phyloP scores from a whole-genome alignment of 192 early-diverging fungal species.

The Coemansia sp. region DNA sequence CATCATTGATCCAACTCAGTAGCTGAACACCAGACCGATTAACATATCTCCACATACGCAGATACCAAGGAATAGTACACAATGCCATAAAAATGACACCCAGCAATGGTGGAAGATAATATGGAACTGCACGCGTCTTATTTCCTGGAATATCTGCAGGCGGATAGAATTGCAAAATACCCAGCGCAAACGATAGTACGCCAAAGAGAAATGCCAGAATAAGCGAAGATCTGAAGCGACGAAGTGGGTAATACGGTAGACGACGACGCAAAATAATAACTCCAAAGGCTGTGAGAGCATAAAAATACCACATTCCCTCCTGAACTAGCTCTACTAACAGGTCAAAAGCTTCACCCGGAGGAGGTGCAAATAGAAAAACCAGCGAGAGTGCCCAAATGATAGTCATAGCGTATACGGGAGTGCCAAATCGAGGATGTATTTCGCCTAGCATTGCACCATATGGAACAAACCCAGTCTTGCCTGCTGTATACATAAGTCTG shows the following conservation, averaged over 20 bases:
- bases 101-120: constrained; percentile 42
- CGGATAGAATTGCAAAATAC: constrained; percentile 50
- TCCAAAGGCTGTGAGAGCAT: constrained; percentile 57
- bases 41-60: constrained; percentile 44
- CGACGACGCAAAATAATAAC: constrained; percentile 49
- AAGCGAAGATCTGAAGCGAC: constrained; percentile 39
- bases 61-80: constrained; percentile 41
- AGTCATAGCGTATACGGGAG: constrained; percentile 50
- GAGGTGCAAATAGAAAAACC: constrained; percentile 55
- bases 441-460: constrained; percentile 46
- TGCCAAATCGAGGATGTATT: constrained; percentile 49
- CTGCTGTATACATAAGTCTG: constrained; percentile 55
- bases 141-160: constrained; percentile 37
- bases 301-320: constrained; percentile 63
- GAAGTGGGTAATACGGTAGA: constrained; percentile 41
- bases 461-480: constrained; percentile 55
- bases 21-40: constrained; percentile 39
- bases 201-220: constrained; percentile 43
- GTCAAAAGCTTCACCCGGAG: constrained; percentile 57
- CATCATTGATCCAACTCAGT: constrained; percentile 38
- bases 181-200: constrained; percentile 28
- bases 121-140: constrained; percentile 25
- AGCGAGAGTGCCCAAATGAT: constrained; percentile 52
- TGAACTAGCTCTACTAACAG: constrained; percentile 57
- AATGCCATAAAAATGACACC: constrained; percentile 43